phyloP scores from a whole-genome alignment of 495 filamentous ascomycete genomes.

The Penicillium paxilli region DNA sequence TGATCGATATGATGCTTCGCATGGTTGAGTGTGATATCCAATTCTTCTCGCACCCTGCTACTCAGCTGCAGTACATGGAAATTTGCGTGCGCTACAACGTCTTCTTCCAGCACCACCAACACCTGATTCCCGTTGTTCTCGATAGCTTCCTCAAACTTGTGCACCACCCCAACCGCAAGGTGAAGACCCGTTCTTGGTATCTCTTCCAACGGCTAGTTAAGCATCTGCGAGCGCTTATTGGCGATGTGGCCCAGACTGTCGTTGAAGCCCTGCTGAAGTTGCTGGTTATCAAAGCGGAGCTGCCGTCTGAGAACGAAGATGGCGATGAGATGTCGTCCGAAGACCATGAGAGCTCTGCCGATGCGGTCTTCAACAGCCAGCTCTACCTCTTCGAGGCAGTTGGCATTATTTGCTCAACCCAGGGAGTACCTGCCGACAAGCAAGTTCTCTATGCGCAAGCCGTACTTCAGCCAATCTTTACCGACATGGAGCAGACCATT shows the following conservation, averaged over 20 bases:
- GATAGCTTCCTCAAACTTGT: constrained; percentile 89
- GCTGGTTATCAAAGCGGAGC: constrained; percentile 84
- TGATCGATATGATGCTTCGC: constrained; percentile 87
- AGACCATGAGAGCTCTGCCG: constrained; percentile 81
- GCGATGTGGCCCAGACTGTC: constrained; percentile 84
- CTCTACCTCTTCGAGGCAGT: constrained; percentile 93
- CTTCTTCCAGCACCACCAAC: constrained; percentile 85
- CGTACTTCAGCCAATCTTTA: constrained; percentile 82
- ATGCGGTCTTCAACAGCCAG: constrained; percentile 86
- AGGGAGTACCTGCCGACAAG: constrained; percentile 71
- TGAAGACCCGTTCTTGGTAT: constrained; percentile 93
- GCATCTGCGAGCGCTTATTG: constrained; percentile 76
- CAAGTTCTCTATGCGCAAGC: constrained; percentile 82
- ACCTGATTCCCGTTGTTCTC: constrained; percentile 79
- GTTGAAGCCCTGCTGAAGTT: constrained; percentile 88
- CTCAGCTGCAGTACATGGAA: constrained; percentile 96
- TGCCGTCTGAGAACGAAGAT: constrained; percentile 67
- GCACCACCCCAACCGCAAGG: constrained; percentile 79
- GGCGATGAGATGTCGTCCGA: constrained; percentile 94
- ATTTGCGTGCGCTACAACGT: constrained; percentile 89
- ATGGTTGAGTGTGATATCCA: constrained; percentile 91
- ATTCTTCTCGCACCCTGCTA: constrained; percentile 83
- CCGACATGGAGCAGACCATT: constrained; percentile 78
- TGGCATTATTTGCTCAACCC: constrained; percentile 81
- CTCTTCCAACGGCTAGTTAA: constrained; percentile 93